Base-by-base conservation (phyloP, 352 stramenopile species). In the Chrysophaeum taylorii region DNA sequence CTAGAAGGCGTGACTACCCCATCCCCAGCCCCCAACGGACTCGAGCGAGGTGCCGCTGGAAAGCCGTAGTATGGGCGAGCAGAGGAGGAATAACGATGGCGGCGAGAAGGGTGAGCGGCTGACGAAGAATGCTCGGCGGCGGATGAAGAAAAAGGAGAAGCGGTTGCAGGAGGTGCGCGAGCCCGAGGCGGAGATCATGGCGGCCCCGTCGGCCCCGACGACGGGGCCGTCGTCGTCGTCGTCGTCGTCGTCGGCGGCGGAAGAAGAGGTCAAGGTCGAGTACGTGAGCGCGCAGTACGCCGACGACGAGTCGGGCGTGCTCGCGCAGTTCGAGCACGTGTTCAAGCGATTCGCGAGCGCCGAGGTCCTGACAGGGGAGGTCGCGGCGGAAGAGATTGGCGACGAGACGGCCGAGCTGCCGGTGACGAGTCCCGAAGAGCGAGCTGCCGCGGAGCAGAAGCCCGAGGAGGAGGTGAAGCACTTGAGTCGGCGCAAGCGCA, bases 401-500 rank as follows among this genome's bases (percentile, higher is more conserved):
- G 69, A 50, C 27, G 68, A 69, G 50, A 53, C 73, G 38, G 41
- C 23, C 23, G 62, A 70, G 41, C 53, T 53, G 0, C 64, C 68
- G 42, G 67, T 16, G 0, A 36, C 41, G 0, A 57, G 52, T 45
- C 60, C 7, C 7, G 52, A 45, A 0, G 39, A 4, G 27, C 33
- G 12, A 14, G 68, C 25, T 27, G 50, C 29, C 0, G 53, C 29
- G 1, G 72, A 69, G 21, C 76, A 83, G 18, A 62, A 78, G 7
- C 69, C 78, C 14, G 50, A 75, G 4, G 77, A 80, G 18, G 79
- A 85, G 41, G 74, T 86, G 60, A 78, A 79, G 61, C 43, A 72
- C 31, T 68, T 97, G 21, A 95, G 85, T 57, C 93, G 90, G 70
- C 94, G 95, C 68, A 89, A 96, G 76, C 82, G 89, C 64, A 97